These are phyloP conservation scores for Claviceps fusiformis DNA, from an alignment of 2,329 filamentous ascomycete species.

Conservation along the genomic window DNA sequence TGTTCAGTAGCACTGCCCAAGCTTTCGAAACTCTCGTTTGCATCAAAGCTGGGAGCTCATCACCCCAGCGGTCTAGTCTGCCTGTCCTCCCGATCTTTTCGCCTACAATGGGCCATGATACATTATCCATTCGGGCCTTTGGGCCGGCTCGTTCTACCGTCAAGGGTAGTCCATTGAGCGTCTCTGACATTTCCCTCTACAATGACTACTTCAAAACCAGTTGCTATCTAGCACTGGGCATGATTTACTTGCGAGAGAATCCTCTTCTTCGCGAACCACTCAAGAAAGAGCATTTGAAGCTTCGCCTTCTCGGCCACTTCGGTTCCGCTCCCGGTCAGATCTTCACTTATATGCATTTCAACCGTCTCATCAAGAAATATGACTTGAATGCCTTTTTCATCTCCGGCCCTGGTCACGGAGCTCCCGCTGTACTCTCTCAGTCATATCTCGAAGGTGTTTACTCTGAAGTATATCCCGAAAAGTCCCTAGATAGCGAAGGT, in stretches of 20 bases:
- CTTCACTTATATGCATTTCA: conserved; percentile 73
- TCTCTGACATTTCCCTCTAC: conserved; percentile 54
- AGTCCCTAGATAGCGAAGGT: conserved; percentile 53
- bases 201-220: conserved; percentile 63
- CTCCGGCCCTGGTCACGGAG: conserved; percentile 65
- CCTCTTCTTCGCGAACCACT: conserved; percentile 58
- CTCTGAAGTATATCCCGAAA: conserved; percentile 63
- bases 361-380: conserved; percentile 70
- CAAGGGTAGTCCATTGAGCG: conserved; percentile 44
- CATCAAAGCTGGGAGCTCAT: neutral
- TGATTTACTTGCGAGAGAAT: conserved; percentile 68
- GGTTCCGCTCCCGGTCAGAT: conserved; percentile 69
- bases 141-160: conserved; percentile 53
- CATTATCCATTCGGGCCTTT: conserved; percentile 47
- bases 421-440: conserved; percentile 62
- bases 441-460: conserved; percentile 68
- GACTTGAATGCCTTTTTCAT: conserved; percentile 60
- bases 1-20: neutral
- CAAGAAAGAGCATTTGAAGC: conserved; percentile 57
- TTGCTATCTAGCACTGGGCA: conserved; percentile 62
- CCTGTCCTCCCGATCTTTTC: neutral
- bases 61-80: neutral
- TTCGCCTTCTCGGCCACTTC: conserved; percentile 63
- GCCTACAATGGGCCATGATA: conserved; percentile 23
- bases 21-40: neutral